Percentiles rank a stretch among this genome's conserved stretches.
phyloP scores from a whole-genome alignment of 768 basidiomycete genomes.

The Termitomyces sp. region DNA sequence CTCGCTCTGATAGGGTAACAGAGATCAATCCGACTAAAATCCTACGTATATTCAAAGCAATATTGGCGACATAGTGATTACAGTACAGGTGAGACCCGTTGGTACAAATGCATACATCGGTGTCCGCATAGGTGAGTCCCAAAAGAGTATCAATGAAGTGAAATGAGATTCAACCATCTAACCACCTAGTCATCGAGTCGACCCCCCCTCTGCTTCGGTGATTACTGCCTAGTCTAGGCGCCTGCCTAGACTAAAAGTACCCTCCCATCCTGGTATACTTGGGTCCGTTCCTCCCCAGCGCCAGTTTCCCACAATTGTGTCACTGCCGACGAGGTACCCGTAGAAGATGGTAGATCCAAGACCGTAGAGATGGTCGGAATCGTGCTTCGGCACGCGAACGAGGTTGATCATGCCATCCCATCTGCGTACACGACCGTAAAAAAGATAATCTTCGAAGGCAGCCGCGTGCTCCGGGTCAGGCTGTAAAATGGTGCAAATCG shows the following conservation, averaged over 20 bases:
- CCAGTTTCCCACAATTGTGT: slow-evolving; percentile 74
- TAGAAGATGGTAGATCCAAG: slow-evolving; percentile 51
- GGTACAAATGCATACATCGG: neutral
- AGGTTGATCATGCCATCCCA: slow-evolving; percentile 12
- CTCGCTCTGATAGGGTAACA: neutral
- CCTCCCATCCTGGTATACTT: slow-evolving; percentile 54
- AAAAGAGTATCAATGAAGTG: neutral
- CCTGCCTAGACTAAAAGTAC: slow-evolving; percentile 60
- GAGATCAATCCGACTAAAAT: no score
- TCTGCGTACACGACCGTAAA: slow-evolving; percentile 11
- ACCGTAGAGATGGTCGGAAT: slow-evolving; percentile 9
- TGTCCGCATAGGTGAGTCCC: neutral
- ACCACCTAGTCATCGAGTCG: neutral
- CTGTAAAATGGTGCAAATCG: neutral
- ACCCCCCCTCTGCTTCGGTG: neutral
- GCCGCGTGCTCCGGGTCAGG: slow-evolving; percentile 9
- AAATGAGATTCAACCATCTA: neutral
- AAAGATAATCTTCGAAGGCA: slow-evolving; percentile 4
- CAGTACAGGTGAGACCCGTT: neutral
- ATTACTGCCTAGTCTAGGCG: slow-evolving; percentile 26
- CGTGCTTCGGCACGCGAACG: neutral
- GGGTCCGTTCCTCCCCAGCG: slow-evolving; percentile 47
- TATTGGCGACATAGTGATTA: neutral
- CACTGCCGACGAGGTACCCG: slow-evolving; percentile 65
- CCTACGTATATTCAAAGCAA: neutral